These are phyloP conservation scores for Globisporangium viniferum DNA, from an alignment of 352 stramenopile species.

Conservation along the genomic window DNA sequence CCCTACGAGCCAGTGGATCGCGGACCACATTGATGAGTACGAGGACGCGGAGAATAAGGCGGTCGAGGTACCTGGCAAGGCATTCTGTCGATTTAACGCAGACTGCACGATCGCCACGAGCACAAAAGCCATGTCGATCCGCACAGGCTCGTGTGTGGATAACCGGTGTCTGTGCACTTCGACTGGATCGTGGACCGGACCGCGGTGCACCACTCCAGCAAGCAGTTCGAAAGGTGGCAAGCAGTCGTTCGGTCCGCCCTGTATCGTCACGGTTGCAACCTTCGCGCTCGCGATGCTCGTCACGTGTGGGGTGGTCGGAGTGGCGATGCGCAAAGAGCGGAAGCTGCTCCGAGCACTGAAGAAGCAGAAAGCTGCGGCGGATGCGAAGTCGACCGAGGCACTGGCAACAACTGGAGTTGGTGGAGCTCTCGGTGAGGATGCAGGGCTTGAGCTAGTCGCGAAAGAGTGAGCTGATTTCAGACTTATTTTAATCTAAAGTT, in stretches of 20 bases:
- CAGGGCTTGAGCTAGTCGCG: neutral
- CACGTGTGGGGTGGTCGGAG: neutral
- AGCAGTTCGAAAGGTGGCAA: neutral
- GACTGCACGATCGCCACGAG: too few species aligned
- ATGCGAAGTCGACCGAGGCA: neutral
- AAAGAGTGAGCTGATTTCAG: too few species aligned
- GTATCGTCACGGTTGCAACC: neutral
- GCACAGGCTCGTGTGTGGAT: too few species aligned
- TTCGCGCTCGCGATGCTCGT: neutral
- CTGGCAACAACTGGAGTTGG: neutral
- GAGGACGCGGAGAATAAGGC: too few species aligned
- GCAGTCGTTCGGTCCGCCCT: conserved; percentile 3
- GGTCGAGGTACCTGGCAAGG: too few species aligned
- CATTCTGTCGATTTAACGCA: too few species aligned
- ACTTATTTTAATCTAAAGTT: too few species aligned
- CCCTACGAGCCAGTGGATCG: conserved; percentile 73
- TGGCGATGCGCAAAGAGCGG: neutral
- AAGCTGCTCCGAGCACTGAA: neutral
- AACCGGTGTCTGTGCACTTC: too few species aligned
- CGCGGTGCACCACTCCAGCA: neutral
- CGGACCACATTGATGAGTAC: too few species aligned
- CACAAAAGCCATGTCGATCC: too few species aligned
- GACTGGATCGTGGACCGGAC: too few species aligned
- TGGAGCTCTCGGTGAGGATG: neutral
- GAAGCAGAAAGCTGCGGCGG: neutral